These are phyloP conservation scores for Flueggea neowawraea DNA, from an alignment of 441 rosid species.

Conservation along the genomic window DNA sequence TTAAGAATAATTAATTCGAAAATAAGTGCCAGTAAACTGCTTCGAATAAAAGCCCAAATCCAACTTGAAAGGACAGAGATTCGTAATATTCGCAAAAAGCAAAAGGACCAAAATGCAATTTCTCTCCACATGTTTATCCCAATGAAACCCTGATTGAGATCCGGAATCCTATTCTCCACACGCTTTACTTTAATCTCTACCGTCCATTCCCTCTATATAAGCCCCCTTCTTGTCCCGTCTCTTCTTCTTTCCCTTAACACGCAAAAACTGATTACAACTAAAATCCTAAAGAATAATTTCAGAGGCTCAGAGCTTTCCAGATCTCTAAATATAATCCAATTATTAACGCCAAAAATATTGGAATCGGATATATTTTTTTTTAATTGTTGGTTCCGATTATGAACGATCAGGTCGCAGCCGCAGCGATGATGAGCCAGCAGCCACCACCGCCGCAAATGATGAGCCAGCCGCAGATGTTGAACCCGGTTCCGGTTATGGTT, in stretches of 20 bases:
- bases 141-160: background rate
- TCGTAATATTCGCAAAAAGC: background rate
- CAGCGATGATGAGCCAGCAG: slow-evolving; percentile 45
- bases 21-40: no score
- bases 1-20: no score
- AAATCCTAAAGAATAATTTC: no score
- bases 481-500: slow-evolving; percentile 3
- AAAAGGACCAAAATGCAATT: slow-evolving; percentile 1
- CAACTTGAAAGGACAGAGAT: no score
- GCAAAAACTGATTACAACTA: no score
- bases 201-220: slow-evolving; percentile 4
- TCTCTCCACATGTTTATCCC: background rate
- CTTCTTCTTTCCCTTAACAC: no score
- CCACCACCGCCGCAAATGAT: slow-evolving; percentile 24
- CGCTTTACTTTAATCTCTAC: slow-evolving; percentile 6
- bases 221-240: background rate
- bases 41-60: no score
- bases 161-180: background rate
- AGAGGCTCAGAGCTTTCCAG: no score
- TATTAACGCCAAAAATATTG: no score
- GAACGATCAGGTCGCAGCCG: slow-evolving; percentile 19
- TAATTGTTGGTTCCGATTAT: no score
- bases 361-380: no score
- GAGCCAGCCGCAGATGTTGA: slow-evolving; percentile 42
- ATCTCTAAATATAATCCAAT: no score